These are phyloP conservation scores for Pseudomonodictys pantanalensis DNA, from an alignment of 495 filamentous ascomycete genomes.

Conservation along the genomic window DNA sequence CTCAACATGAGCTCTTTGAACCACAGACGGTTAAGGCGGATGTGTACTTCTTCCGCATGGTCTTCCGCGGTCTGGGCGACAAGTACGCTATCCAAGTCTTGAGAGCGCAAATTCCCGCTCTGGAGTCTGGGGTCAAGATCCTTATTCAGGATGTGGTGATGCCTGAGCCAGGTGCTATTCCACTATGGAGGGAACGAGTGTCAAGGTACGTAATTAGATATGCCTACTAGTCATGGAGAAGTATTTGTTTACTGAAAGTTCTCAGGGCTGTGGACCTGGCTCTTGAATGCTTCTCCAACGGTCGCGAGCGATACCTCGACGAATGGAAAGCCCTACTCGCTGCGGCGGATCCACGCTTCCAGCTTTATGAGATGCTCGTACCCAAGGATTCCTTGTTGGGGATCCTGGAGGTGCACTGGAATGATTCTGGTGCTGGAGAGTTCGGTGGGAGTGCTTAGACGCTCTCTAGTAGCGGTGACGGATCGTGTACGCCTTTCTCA, in stretches of 20 bases:
- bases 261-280: constrained; percentile 7
- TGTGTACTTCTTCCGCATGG: constrained; percentile 18
- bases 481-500: too few species aligned
- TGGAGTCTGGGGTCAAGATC: constrained; percentile 2
- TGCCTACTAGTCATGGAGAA: background rate
- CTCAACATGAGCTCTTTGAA: constrained; percentile 8
- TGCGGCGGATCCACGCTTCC: constrained; percentile 1
- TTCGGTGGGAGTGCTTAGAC: too few species aligned
- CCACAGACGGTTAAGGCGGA: constrained; percentile 10
- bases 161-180: constrained; percentile 8
- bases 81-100: background rate
- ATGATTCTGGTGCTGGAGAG: background rate
- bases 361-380: constrained; percentile 1
- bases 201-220: background rate
- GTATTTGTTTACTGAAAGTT: constrained; percentile 1
- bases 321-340: constrained; percentile 12
- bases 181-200: constrained; percentile 7
- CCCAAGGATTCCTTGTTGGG: constrained; percentile 9
- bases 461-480: too few species aligned
- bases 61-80: constrained; percentile 6
- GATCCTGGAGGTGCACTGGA: constrained; percentile 10
- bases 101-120: background rate
- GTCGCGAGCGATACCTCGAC: constrained; percentile 5
- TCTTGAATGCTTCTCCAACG: constrained; percentile 6
- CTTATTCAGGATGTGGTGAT: constrained; percentile 13